Percentiles rank a stretch among this genome's conserved stretches.
Conservation (phyloP, 2,329 filamentous ascomycete species). For the Aspergillus hiratsukae region DNA sequence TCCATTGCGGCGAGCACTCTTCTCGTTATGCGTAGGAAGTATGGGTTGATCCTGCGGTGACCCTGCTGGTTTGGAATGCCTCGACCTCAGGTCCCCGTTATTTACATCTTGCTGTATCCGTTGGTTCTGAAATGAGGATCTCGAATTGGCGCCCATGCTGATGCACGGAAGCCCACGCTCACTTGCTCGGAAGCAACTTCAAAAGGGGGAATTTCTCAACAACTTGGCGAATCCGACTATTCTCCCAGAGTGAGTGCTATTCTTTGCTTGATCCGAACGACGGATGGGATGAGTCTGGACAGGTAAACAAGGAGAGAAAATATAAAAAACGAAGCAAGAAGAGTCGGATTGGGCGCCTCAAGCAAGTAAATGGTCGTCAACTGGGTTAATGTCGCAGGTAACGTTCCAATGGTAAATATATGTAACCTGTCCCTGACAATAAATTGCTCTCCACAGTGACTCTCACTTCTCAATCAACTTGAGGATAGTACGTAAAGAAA, state of each 20-base stretch:
- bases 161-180: neutral
- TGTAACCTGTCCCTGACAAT: neutral
- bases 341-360: neutral
- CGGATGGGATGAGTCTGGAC: neutral
- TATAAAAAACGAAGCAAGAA: neutral
- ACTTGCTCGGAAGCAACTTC: neutral
- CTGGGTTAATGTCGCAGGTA: neutral
- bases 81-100: slow-evolving; percentile 5
- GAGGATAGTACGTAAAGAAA: neutral
- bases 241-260: neutral
- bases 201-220: neutral
- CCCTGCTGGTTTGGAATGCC: slow-evolving; percentile 12
- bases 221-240: neutral
- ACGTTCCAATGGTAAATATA: neutral
- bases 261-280: neutral
- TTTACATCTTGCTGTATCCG: neutral
- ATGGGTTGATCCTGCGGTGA: slow-evolving; percentile 13
- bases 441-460: neutral
- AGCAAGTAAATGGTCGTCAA: neutral
- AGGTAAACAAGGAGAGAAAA: neutral
- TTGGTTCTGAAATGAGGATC: slow-evolving; percentile 8
- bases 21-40: slow-evolving; percentile 24
- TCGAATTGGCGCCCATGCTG: slow-evolving; percentile 15
- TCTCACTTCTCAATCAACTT: neutral
- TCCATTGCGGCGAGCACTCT: slow-evolving; percentile 11